Evolutionary conservation across 169 alveolate genomes (phyloP), one percentile per base, ranked within the genome.

Genomic region (Fabrea salina): DNA sequence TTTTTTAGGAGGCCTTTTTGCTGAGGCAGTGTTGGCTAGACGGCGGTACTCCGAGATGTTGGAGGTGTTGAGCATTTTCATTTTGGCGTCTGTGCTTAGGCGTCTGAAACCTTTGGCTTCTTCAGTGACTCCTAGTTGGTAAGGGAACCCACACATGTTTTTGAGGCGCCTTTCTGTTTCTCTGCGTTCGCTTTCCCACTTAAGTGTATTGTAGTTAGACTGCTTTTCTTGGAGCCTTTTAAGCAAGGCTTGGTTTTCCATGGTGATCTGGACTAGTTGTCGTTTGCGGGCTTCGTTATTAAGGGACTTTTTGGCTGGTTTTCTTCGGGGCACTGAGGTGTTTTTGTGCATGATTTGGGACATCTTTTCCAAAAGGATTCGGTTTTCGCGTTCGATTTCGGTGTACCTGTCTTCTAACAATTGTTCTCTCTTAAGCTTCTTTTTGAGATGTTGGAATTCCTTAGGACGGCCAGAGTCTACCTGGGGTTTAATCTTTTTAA

Each of bases 71-170:
- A 33, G 7, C 22, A 43, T 64, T 68, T 40, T 37, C 49, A 40
- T 51, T 39, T 16, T 39, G 30, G 19, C 66, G 13, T 53, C 59
- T 33, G 40, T 40, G 11, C 75, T 32, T 25, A 64, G 49, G 16
- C 49, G 39, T 43, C 70, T 25, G 25, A 43, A 27, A 7, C 37
- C 51, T 39, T 57, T 72, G 41, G 49, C n/a, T 32, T 49, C 77
- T 22, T 71, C 76, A 40, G 75, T 32, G 25, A 51, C 75, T 25
- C 72, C 80, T 7, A 78, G 43, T 16, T 27, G 51, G 32, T 66
- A 83, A 8, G 92, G 92, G 61, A 70, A 75, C 71, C 83, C 92
- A 41, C 90, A 67, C 76, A 86, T 82, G 64, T 75, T 86, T 22
- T 80, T 74, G 59, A 82, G 74, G 1, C 79, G 30, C 25, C 57